Conservation (phyloP, 441 rosid species). For the Dalechampia spathulata region DNA sequence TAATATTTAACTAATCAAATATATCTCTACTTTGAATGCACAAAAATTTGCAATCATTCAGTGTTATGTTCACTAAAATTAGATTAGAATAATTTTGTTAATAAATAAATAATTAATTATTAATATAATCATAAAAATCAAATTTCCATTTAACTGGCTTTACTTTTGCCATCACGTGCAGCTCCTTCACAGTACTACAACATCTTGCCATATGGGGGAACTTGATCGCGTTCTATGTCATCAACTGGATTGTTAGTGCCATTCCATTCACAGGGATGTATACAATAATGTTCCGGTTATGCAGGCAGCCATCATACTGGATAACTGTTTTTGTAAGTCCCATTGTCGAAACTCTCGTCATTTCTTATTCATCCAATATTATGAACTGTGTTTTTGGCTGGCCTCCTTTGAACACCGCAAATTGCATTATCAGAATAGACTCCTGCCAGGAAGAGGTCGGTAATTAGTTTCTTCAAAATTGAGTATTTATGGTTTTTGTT, state of each 20-base stretch:
- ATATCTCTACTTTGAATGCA: no score
- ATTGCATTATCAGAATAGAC: neutral
- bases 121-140: no score
- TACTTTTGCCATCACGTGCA: conserved; percentile 30
- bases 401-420: neutral
- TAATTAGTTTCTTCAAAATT: no score
- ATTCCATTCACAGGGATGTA: conserved; percentile 92
- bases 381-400: neutral
- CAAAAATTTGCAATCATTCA: no score
- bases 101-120: no score
- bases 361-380: neutral
- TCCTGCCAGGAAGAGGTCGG: no score
- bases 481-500: no score
- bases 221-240: conserved; percentile 63
- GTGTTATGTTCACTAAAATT: no score
- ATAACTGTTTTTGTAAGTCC: conserved; percentile 72
- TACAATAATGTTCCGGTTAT: conserved; percentile 89
- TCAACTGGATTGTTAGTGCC: conserved; percentile 82
- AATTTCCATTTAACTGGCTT: conserved; percentile 5
- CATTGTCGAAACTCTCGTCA: neutral
- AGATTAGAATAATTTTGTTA: no score
- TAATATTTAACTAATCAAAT: no score
- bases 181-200: conserved; percentile 86
- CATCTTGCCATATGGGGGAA: conserved; percentile 96
- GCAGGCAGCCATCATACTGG: conserved; percentile 88